Base-by-base conservation (phyloP, 495 filamentous ascomycete genomes). In the Talaromyces ruber region DNA sequence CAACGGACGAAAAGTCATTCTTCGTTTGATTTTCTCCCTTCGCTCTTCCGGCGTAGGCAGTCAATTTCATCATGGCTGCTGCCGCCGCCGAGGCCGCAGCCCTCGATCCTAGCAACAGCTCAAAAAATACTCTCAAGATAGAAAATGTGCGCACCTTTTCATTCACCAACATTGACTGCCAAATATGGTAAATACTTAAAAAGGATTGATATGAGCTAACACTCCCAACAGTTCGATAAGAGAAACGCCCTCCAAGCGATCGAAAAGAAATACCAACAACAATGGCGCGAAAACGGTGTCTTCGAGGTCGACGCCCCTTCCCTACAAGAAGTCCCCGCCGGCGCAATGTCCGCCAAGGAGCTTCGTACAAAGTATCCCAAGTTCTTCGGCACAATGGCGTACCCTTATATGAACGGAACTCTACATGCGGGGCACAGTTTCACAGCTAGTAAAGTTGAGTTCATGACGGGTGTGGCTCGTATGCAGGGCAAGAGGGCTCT, bases 351-450 rank as follows among this genome's bases (percentile, higher is more conserved):
- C 43, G 74, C 89, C 51, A 83, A 81, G 22, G 87, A 91, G 64
- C 80, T 97, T 64, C 90, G 90, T 68, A 80, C 86, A 66, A 87
- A 88, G 72, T 76, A 87, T 71, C 93, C 93, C 67, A 97, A 97
- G 79, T 96, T 89, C 78, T 93, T 95, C 67, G 93, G 88, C 61
- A 92, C 88, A 43, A 93, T 97, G 80, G 93, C 93, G 52, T 98
- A 93, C 67, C 93, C 91, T 30, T 96, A 98, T 73, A 97, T 96
- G 88, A 98, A 98, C 75, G 93, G 93, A 60, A 93, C 87, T 64
- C 82, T 96, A 30, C 93, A 98, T 68, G 91, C 88, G 14, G 93
- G 93, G 55, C 93, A 98, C 77, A 87, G 84, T 65, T 98, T 97
- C 74, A 92, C 91, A 22, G 83, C 89, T 62, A 86, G 81, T 69